A percentile compares a stretch with the other conserved stretches of the same genome.
Conservation (phyloP, 371 early-diverging fungal genomes). For the Actinomortierella wolfii region DNA sequence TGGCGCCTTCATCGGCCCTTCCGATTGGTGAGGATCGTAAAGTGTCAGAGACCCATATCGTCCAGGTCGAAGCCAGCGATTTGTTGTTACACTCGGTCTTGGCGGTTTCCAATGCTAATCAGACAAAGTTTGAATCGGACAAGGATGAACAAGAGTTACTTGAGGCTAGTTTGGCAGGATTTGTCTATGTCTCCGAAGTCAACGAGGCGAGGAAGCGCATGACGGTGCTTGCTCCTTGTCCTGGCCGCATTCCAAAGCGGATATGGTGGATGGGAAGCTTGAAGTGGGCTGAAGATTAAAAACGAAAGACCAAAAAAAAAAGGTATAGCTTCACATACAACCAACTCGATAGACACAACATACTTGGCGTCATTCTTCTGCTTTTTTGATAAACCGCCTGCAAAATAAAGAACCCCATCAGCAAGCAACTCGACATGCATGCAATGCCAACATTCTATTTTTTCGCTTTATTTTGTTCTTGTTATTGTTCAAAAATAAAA, state of each 20-base stretch:
- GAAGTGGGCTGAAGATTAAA: conserved; percentile 83
- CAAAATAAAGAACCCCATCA: background rate
- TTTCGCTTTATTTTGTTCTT: too few species aligned
- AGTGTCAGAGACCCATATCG: conserved; percentile 76
- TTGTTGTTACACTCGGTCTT: conserved; percentile 87
- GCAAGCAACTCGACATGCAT: too few species aligned
- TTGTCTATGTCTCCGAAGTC: conserved; percentile 89
- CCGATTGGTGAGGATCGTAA: conserved; percentile 89
- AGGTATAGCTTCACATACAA: too few species aligned
- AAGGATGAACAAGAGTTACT: conserved; percentile 69
- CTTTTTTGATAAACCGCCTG: too few species aligned
- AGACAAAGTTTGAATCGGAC: conserved; percentile 15
- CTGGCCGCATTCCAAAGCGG: conserved; percentile 84
- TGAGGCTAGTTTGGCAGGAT: conserved; percentile 80
- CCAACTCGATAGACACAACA: too few species aligned
- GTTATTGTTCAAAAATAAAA: too few species aligned
- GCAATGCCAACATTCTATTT: too few species aligned
- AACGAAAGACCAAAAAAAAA: background rate
- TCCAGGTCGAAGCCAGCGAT: conserved; percentile 79
- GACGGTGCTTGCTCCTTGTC: conserved; percentile 86
- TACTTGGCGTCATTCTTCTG: too few species aligned
- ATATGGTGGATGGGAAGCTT: conserved; percentile 83
- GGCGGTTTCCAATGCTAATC: conserved; percentile 73
- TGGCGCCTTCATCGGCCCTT: conserved; percentile 91
- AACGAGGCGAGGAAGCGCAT: conserved; percentile 80